Conservation (phyloP, 805 yeast genomes). For the Candida dendrica region DNA sequence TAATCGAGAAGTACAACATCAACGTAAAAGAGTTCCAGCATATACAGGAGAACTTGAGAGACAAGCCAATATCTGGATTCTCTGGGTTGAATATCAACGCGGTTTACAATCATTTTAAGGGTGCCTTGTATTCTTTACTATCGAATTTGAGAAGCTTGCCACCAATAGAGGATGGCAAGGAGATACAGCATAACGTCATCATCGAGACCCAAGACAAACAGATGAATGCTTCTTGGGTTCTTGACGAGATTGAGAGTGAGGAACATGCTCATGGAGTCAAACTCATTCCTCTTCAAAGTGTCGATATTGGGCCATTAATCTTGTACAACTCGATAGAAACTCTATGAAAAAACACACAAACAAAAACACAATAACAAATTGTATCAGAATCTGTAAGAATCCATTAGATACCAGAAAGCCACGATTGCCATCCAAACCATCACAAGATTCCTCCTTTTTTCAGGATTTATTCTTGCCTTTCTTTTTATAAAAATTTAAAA, state of each 20-base stretch:
- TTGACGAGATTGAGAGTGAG: conserved; percentile 8
- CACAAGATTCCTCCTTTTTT: too few species aligned
- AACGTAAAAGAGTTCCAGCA: conserved; percentile 6
- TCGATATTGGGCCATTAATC: conserved; percentile 33
- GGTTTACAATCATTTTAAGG: conserved; percentile 13
- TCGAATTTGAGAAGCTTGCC: background rate
- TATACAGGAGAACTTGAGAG: background rate
- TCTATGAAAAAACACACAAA: background rate
- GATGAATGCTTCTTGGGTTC: conserved; percentile 5
- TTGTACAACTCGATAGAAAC: conserved; percentile 31
- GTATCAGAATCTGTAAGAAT: too few species aligned
- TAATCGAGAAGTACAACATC: conserved; percentile 5
- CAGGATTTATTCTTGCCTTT: too few species aligned
- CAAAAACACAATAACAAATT: background rate
- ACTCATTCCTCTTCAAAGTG: conserved; percentile 28
- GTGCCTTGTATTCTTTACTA: conserved; percentile 8
- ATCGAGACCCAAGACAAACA: background rate
- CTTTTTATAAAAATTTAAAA: too few species aligned
- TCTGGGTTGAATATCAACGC: conserved; percentile 5
- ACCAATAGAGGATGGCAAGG: background rate
- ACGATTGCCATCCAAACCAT: too few species aligned
- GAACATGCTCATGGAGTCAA: conserved; percentile 16
- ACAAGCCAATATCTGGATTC: background rate
- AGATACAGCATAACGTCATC: background rate
- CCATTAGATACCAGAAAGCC: too few species aligned